Evolutionary conservation across 257 asterid species (phyloP), one percentile per base, ranked within the genome.

Genomic region (Nicotiana obtusifolia): DNA sequence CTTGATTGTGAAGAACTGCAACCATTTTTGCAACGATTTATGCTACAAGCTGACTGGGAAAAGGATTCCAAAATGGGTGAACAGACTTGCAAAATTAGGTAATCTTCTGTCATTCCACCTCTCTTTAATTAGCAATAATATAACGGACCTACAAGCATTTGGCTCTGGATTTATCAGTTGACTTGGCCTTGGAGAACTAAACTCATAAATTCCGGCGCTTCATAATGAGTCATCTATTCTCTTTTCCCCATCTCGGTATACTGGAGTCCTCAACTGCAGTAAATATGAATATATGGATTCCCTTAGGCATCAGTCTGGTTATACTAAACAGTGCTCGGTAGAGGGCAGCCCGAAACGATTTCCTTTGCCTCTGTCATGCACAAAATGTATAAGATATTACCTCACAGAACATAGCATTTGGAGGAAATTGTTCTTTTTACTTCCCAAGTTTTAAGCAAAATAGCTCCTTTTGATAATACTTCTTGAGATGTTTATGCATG

Each of bases 61-160:
- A 84, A 84, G 77, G 83, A 92, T 90, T 56, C 99, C 99, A 71
- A 92, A 92, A 81, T 95, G 99, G 99, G 97, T 95, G 17, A 93
- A 95, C 89, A 93, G 99, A 30, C 91, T 93, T 66, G 99, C 99
- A 60, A 93, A 90, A 86, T 88, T 95, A 88, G 99, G 99, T 92
- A 87, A 5, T 76, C 64, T 30, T 79, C 52, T 53, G 20, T 64
- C 44, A 13, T 60, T 57, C 49, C 33, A 41, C 57, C n/a, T 53
- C 37, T 8, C 52, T 83, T 68, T 57, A 33, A 15, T 65, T 64
- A 33, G 26, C 54, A 65, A 62, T n/a, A 16, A 16, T 56, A 57
- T 6, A 41, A 49, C 47, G 56, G 14, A 14, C 76, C 44, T 14
- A 60, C 69, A 77, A 16, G 2, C 65, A 57, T 52, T 65, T 19